Evolutionary conservation across 306 rosid species (phyloP).

Genomic region (Trifolium subterraneum): DNA sequence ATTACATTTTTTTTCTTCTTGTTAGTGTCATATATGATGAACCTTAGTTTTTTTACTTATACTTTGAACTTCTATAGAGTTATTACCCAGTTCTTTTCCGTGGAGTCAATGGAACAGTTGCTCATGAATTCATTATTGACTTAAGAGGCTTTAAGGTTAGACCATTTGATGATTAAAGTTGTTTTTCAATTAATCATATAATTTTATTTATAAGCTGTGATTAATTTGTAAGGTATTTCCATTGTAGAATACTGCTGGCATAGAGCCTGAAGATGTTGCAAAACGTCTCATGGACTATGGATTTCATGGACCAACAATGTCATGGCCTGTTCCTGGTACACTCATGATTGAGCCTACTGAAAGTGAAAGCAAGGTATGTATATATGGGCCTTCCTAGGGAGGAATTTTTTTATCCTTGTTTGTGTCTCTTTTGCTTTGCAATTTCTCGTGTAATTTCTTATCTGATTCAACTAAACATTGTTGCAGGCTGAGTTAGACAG

Average conservation of each 20-base stretch:
- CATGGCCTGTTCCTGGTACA: slow-evolving; percentile 99
- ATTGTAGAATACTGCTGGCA: slow-evolving; percentile 80
- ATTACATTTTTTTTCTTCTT: slow-evolving; percentile 1
- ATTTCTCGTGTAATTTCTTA: slow-evolving; percentile 10
- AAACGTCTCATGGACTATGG: slow-evolving; percentile 99
- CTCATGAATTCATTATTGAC: slow-evolving; percentile 95
- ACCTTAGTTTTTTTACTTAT: slow-evolving; percentile 25
- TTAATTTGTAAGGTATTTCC: slow-evolving; percentile 39
- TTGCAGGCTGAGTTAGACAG: slow-evolving; percentile 97
- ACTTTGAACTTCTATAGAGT: slow-evolving; percentile 54
- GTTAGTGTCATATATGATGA: slow-evolving; percentile 33
- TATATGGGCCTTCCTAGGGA: not conserved
- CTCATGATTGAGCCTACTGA: slow-evolving; percentile 99
- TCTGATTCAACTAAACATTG: slow-evolving; percentile 31
- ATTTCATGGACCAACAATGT: slow-evolving; percentile 98
- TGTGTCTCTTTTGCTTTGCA: not conserved
- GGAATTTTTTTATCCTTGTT: not conserved
- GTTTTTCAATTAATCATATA: slow-evolving; percentile 5
- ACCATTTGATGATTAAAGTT: slow-evolving; percentile 22
- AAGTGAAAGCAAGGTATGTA: slow-evolving; percentile 95
- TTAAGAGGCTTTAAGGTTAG: slow-evolving; percentile 95
- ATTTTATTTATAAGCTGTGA: slow-evolving; percentile 34
- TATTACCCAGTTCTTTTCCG: slow-evolving; percentile 93
- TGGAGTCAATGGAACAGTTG: slow-evolving; percentile 96
- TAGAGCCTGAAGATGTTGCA: slow-evolving; percentile 95